Evolutionary conservation across 306 rosid species (phyloP), one percentile per base, ranked within the genome.

Genomic region (Ceratonia siliqua): DNA sequence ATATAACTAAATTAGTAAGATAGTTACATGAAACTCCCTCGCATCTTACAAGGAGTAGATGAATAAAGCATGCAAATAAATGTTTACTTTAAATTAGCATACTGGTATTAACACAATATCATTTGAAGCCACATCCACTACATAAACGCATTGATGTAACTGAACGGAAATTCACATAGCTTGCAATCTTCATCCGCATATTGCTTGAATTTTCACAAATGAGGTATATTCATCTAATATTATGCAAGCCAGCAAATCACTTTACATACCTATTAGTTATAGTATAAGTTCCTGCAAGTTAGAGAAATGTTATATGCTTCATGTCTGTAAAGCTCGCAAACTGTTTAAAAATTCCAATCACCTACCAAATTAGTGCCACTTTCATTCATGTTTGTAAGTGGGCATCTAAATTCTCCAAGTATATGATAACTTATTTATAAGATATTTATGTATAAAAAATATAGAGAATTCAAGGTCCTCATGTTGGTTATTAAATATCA

Each of bases 1-100:
- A 53, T 57, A 36, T 70, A 21, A 46, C 18, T 21, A 33, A 73
- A 65, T 36, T 77, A 77, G 63, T 27, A 77, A 73, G 35, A 73
- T 75, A 54, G 39, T 56, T 45, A 45, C 30, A 63, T 55, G 17
- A 20, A 62, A 81, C 36, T 27, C 48, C 55, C n/a, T n/a, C 66
- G 4, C 30, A 22, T 17, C 4, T 59, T 52, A 15, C 45, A 14
- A 28, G 52, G 36, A 17, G 52, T 33, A 45, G 28, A 68, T 25
- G 38, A 18, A 12, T 33, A 38, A 38, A 72, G 71, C 38, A 73
- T 3, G 55, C 39, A 65, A 14, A 22, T 64, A 28, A 32, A 56
- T 17, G n/a, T n/a, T n/a, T n/a, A n/a, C n/a, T n/a, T n/a, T n/a
- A 67, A 18, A 59, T 68, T 22, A 62, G 69, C 17, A 36, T 25